A percentile compares a stretch with the other conserved stretches of the same genome.
phyloP scores from a whole-genome alignment of 2,329 filamentous ascomycete genomes.

The Ophiocordyceps camponoti-saundersi region DNA sequence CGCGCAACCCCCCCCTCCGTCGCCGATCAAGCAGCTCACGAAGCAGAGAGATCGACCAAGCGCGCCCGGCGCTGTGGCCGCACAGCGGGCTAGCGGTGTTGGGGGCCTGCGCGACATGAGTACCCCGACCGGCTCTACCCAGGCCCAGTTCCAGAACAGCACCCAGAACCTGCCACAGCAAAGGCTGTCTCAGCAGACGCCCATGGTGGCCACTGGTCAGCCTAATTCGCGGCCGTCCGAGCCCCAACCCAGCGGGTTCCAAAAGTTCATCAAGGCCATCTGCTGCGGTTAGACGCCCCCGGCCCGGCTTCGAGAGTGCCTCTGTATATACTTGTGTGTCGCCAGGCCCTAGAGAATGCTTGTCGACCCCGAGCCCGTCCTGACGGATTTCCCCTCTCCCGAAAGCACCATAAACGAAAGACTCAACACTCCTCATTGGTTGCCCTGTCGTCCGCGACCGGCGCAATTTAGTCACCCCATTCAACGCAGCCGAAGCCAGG shows the following conservation, averaged over 20 bases:
- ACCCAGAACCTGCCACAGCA: constrained; percentile 67
- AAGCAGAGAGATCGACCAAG: constrained; percentile 62
- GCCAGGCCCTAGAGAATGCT: background rate
- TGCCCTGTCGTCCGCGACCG: background rate
- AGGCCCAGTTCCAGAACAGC: constrained; percentile 94
- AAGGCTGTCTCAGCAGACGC: constrained; percentile 42
- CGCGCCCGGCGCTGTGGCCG: constrained; percentile 54
- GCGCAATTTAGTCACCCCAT: background rate
- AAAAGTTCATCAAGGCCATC: constrained; percentile 83
- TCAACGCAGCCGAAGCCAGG: background rate
- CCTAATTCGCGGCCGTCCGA: constrained; percentile 43
- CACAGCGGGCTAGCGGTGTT: constrained; percentile 61
- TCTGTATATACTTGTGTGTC: constrained; percentile 9
- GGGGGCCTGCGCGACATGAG: constrained; percentile 59
- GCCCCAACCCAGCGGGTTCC: constrained; percentile 63
- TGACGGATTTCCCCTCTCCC: background rate
- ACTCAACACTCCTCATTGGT: background rate
- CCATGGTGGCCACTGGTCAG: constrained; percentile 35
- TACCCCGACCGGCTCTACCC: constrained; percentile 78
- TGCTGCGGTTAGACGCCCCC: constrained; percentile 57
- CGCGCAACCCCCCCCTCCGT: constrained; percentile 76
- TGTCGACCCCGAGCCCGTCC: background rate
- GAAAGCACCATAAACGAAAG: background rate
- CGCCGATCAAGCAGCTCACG: constrained; percentile 66
- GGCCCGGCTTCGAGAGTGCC: constrained; percentile 11